phyloP scores from a whole-genome alignment of 345 rosid genomes.

The Schrenkiella parvula region DNA sequence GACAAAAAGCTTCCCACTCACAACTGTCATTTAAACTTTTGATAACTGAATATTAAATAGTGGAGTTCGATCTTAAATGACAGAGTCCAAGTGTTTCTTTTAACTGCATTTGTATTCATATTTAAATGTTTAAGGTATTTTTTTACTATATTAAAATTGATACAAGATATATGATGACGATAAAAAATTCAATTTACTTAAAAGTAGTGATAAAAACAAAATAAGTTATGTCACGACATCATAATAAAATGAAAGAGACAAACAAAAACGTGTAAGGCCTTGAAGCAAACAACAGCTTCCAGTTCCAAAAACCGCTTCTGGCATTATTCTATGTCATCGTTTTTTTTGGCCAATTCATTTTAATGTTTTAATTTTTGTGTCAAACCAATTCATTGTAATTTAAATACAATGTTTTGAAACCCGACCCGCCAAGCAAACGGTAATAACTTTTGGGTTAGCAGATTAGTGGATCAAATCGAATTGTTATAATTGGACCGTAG shows the following conservation, averaged over 20 bases:
- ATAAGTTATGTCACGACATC: neutral
- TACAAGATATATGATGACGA: neutral
- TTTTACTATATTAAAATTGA: neutral
- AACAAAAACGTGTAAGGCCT: conserved; percentile 8
- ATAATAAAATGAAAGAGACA: neutral
- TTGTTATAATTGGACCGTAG: too few relatives aligned
- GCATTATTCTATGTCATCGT: neutral
- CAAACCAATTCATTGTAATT: too few relatives aligned
- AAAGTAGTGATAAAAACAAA: neutral
- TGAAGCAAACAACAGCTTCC: neutral
- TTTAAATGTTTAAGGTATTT: too few relatives aligned
- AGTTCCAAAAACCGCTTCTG: conserved; percentile 2
- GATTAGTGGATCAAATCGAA: too few relatives aligned
- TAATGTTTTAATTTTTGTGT: too few relatives aligned
- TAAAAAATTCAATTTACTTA: neutral
- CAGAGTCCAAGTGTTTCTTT: neutral
- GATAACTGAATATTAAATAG: neutral
- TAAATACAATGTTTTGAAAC: too few relatives aligned
- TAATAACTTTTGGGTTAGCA: too few relatives aligned
- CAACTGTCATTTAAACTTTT: neutral
- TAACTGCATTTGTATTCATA: neutral
- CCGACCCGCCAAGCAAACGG: too few relatives aligned
- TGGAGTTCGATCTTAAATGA: neutral
- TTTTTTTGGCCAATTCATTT: neutral
- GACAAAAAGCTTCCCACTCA: neutral